phyloP scores from a whole-genome alignment of 1,284 basidiomycete species.

The Ganoderma boninense region DNA sequence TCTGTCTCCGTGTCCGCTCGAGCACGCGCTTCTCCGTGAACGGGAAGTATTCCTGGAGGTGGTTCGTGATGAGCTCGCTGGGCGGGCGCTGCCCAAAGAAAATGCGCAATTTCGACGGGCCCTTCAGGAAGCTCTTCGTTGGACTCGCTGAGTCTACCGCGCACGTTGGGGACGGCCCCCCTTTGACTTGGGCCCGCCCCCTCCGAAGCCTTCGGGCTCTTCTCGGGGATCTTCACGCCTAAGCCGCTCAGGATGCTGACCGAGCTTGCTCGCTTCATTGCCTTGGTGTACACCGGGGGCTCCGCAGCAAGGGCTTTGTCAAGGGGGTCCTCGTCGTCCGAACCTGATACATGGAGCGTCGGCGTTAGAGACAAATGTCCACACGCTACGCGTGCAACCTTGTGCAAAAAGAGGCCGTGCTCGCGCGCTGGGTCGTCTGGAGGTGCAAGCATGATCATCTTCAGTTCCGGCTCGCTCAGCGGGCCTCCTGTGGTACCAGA shows the following conservation, averaged over 20 bases:
- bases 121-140: constrained; percentile 51
- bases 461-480: constrained; percentile 85
- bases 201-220: not conserved
- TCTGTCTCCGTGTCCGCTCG: constrained; percentile 85
- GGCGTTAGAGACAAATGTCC: constrained; percentile 41
- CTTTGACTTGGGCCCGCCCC: constrained; percentile 54
- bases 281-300: constrained; percentile 52
- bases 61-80: constrained; percentile 96
- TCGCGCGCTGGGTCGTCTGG: constrained; percentile 86
- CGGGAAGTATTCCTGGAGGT: constrained; percentile 97
- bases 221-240: constrained; percentile 78
- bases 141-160: constrained; percentile 38
- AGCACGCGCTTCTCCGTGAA: constrained; percentile 90
- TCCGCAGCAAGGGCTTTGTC: constrained; percentile 37
- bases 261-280: constrained; percentile 91
- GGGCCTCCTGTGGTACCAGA: constrained; percentile 59
- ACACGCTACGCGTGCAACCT: constrained; percentile 46
- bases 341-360: constrained; percentile 41
- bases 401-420: constrained; percentile 82
- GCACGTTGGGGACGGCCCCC: constrained; percentile 41
- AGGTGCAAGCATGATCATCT: constrained; percentile 87
- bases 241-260: constrained; percentile 95
- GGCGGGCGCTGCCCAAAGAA: constrained; percentile 99
- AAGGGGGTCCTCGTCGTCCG: constrained; percentile 45
- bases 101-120: constrained; percentile 84